phyloP scores from a whole-genome alignment of 1,284 basidiomycete species.

The Microstroma glucosiphilum region DNA sequence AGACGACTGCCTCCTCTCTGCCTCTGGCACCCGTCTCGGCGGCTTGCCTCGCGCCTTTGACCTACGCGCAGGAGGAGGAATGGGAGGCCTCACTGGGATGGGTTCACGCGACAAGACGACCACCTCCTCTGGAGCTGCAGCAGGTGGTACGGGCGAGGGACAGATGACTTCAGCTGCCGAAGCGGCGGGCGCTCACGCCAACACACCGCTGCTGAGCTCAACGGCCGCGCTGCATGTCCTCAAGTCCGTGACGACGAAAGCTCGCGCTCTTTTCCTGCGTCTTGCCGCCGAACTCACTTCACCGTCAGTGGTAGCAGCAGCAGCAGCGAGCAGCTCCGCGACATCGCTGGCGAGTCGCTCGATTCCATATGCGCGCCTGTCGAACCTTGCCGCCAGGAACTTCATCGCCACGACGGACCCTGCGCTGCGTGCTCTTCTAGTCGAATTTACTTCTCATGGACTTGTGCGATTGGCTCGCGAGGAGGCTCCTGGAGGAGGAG shows the following conservation, averaged over 20 bases:
- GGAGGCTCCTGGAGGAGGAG: not conserved
- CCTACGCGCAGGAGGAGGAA: constrained; percentile 7
- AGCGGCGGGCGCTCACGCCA: not conserved
- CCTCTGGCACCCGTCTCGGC: not conserved
- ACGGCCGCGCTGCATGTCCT: constrained; percentile 33
- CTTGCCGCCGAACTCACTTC: constrained; percentile 21
- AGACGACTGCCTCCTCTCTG: constrained; percentile 11
- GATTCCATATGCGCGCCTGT: constrained; percentile 22
- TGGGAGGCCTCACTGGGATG: not conserved
- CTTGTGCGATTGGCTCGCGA: constrained; percentile 14
- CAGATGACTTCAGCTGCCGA: not conserved
- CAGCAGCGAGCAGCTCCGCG: constrained; percentile 5
- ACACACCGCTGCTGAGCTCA: constrained; percentile 14
- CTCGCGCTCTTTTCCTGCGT: constrained; percentile 29
- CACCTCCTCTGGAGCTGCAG: not conserved
- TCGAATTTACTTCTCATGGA: constrained; percentile 37
- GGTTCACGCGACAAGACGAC: no score
- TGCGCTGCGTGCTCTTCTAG: constrained; percentile 26
- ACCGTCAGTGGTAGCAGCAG: not conserved
- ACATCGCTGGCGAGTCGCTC: not conserved
- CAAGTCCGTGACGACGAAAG: constrained; percentile 32
- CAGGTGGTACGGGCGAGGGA: not conserved
- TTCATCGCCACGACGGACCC: constrained; percentile 30
- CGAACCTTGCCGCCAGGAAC: constrained; percentile 24
- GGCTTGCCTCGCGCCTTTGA: constrained; percentile 11